Evolutionary conservation across 129 eudicot genomes (phyloP).

Genomic region (Kitagawia praeruptora): DNA sequence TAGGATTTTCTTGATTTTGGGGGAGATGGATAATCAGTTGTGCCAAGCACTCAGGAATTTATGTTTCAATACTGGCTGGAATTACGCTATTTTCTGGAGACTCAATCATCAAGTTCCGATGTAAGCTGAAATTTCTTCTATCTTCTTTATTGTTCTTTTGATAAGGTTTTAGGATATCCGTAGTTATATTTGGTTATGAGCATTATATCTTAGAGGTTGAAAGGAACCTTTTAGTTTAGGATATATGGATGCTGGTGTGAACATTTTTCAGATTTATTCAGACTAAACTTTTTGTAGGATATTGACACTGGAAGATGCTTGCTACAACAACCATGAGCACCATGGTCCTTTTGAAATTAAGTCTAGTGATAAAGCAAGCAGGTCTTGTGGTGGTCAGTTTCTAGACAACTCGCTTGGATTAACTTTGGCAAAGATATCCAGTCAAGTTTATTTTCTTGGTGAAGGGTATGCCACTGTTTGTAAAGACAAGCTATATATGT

Average conservation of each 20-base stretch:
- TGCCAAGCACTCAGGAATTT: slow-evolving; percentile 57
- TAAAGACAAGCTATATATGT: not conserved
- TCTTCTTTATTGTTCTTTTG: not conserved
- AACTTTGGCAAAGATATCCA: slow-evolving; percentile 76
- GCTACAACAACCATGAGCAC: slow-evolving; percentile 29
- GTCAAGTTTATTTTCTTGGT: slow-evolving; percentile 64
- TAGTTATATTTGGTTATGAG: not conserved
- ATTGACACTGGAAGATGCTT: slow-evolving; percentile 80
- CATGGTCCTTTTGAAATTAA: slow-evolving; percentile 27
- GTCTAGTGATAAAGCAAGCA: slow-evolving; percentile 21
- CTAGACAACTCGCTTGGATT: slow-evolving; percentile 48
- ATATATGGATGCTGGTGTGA: not conserved
- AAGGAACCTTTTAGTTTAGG: not conserved
- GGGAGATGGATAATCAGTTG: slow-evolving; percentile 66
- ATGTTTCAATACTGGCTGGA: slow-evolving; percentile 74
- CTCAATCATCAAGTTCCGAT: slow-evolving; percentile 66
- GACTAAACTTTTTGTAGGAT: slow-evolving; percentile 44
- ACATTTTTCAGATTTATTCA: slow-evolving; percentile 3
- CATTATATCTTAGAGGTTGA: not conserved
- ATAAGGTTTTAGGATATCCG: not conserved
- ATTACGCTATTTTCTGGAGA: slow-evolving; percentile 84
- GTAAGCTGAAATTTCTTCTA: slow-evolving; percentile 29
- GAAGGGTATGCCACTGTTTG: slow-evolving; percentile 60
- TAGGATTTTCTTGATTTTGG: slow-evolving; percentile 19
- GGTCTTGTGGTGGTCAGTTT: slow-evolving; percentile 26